phyloP scores from a whole-genome alignment of 371 early-diverging fungal genomes.

The Umbelopsis sp. region DNA sequence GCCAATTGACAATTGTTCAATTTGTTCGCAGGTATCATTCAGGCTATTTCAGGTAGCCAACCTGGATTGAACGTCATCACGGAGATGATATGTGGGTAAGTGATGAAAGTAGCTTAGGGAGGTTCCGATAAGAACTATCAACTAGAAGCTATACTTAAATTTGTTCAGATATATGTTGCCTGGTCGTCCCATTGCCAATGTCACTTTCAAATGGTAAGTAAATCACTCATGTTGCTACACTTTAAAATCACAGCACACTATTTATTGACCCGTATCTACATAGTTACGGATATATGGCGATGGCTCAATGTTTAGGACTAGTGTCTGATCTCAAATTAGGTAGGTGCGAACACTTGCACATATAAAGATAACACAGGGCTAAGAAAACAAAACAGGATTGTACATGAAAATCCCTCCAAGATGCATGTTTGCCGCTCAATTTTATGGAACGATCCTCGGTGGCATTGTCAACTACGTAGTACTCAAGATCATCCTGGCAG shows the following conservation, averaged over 20 bases:
- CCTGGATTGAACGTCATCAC: slow-evolving; percentile 32
- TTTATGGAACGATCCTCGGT: slow-evolving; percentile 65
- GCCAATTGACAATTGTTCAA: neutral
- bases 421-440: slow-evolving; percentile 59
- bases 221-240: neutral
- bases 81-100: slow-evolving; percentile 42
- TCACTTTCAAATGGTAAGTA: slow-evolving; percentile 8
- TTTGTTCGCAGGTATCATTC: neutral
- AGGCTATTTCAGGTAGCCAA: slow-evolving; percentile 20
- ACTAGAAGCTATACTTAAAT: neutral
- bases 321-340: slow-evolving; percentile 58
- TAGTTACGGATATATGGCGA: slow-evolving; percentile 58
- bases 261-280: slow-evolving; percentile 27
- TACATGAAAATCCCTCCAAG: slow-evolving; percentile 81
- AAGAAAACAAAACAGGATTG: slow-evolving; percentile 47
- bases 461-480: slow-evolving; percentile 59
- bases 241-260: neutral
- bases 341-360: neutral
- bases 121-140: neutral
- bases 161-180: slow-evolving; percentile 32
- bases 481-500: neutral
- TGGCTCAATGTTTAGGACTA: slow-evolving; percentile 59
- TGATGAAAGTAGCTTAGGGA: too few species aligned
- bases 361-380: neutral
- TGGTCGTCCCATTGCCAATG: slow-evolving; percentile 37